Evolutionary conservation across 176 grass and related monocot genomes (phyloP), one percentile per base, ranked within the genome.

Genomic region (Aegilops bicornis): DNA sequence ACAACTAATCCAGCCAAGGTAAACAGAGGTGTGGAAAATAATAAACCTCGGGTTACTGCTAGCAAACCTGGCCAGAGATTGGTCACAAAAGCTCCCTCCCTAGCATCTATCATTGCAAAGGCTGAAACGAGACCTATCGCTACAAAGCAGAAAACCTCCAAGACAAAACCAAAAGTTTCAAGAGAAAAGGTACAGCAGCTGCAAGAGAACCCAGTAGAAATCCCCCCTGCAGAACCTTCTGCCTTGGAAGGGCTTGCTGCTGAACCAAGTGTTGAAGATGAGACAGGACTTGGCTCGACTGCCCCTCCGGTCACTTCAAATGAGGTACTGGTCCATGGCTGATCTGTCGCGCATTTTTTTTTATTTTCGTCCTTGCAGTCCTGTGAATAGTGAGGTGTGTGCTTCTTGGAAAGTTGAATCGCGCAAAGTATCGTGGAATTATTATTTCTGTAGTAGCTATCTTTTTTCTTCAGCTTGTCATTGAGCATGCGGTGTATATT

Each of bases 371-470:
- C 82, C 73, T 84, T 89, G 78, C 75, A 86, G 80, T 77, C 82
- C 37, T 97, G 92, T 94, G 94, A 92, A 94, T 94, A 94, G 90
- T 84, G 77, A 87, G 76, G 83, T 88, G 90, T 91, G 82, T 88
- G 86, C 86, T 90, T 95, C 72, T 79, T 89, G 84, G 88, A 87
- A 92, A 83, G 92, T 90, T 90, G 77, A 92, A 79, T 89, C 78
- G 71, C 61, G 76, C 65, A 83, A 87, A 81, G 24, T 86, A 78
- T 69, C 17, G 59, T 79, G 78, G 86, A 87, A 31, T 88, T 86
- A 79, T 87, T 81, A 19, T 70, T 94, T 92, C 69, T 27, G 69
- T 48, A 60, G 86, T 94, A 90, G 88, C 83, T 66, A 76, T 90
- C 36, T 32, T 81, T 90, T 88, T 90, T 77, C 84, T 89, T 88